phyloP scores from a whole-genome alignment of 2,329 filamentous ascomycete species.

The Cordyceps cateniannulata region DNA sequence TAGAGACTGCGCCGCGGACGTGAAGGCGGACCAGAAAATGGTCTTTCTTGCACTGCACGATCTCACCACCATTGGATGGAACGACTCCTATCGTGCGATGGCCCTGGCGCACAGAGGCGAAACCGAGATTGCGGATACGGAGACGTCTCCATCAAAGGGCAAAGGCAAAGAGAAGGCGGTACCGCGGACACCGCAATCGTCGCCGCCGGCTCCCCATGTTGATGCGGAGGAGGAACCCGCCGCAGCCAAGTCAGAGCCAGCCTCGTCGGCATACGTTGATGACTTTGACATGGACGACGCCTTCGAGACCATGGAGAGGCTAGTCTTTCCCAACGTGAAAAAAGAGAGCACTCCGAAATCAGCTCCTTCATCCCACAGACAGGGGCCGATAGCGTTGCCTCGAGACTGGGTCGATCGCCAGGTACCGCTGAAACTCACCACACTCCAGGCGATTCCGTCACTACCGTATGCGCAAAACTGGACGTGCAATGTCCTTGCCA shows the following conservation, averaged over 20 bases:
- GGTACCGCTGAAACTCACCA: slow-evolving; percentile 44
- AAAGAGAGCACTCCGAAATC: slow-evolving; percentile 14
- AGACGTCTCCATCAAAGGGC: neutral
- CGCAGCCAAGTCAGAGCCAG: neutral
- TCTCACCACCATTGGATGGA: slow-evolving; percentile 41
- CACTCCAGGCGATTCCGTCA: slow-evolving; percentile 41
- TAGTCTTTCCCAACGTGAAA: slow-evolving; percentile 22
- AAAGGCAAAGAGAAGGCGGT: neutral
- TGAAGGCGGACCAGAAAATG: slow-evolving; percentile 21
- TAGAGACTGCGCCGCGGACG: slow-evolving; percentile 5
- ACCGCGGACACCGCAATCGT: neutral
- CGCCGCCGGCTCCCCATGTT: neutral
- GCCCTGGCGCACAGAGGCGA: slow-evolving; percentile 14
- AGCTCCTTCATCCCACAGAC: slow-evolving; percentile 1
- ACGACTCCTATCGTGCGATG: slow-evolving; percentile 30
- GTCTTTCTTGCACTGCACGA: slow-evolving; percentile 41
- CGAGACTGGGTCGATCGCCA: slow-evolving; percentile 35
- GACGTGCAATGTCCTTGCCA: slow-evolving; percentile 48
- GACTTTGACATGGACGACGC: slow-evolving; percentile 26
- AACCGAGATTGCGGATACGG: neutral
- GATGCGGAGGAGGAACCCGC: neutral
- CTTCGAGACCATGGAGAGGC: slow-evolving; percentile 32
- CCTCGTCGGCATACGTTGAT: neutral
- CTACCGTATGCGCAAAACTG: slow-evolving; percentile 53
- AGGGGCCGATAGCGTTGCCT: slow-evolving; percentile 29